These are phyloP conservation scores for Boletus bicolor DNA, from an alignment of 768 basidiomycete species.

Conservation along the genomic window DNA sequence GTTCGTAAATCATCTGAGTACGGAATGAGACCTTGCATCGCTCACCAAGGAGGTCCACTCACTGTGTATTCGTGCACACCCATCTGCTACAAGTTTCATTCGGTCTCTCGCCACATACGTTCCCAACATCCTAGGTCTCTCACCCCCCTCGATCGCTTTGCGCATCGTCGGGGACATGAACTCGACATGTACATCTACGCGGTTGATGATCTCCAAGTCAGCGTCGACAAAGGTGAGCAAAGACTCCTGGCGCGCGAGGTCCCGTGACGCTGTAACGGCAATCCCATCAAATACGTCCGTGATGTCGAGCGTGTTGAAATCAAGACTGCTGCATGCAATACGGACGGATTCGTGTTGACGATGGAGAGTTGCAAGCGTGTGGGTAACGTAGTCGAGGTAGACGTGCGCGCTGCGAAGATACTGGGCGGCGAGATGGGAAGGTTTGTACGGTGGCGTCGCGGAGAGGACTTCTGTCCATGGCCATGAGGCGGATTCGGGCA, in stretches of 20 bases:
- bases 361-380: constrained; percentile 49
- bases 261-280: constrained; percentile 48
- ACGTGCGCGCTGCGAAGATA: constrained; percentile 61
- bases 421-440: constrained; percentile 62
- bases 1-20: constrained; percentile 53
- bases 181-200: constrained; percentile 67
- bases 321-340: constrained; percentile 71
- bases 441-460: constrained; percentile 70
- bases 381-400: constrained; percentile 61
- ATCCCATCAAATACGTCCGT: constrained; percentile 68
- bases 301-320: constrained; percentile 68
- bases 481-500: neutral
- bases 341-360: constrained; percentile 68
- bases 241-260: constrained; percentile 62
- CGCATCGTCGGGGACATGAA: constrained; percentile 68
- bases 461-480: constrained; percentile 48
- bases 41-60: constrained; percentile 16
- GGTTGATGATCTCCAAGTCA: constrained; percentile 67
- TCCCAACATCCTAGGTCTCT: constrained; percentile 63
- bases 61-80: constrained; percentile 70
- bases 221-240: constrained; percentile 64
- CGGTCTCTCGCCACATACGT: constrained; percentile 77
- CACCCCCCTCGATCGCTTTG: constrained; percentile 69
- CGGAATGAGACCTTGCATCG: neutral
- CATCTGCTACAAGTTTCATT: constrained; percentile 78